Base-by-base conservation (phyloP, 2,329 filamentous ascomycete species). In the Tolypocladium pustulatum region DNA sequence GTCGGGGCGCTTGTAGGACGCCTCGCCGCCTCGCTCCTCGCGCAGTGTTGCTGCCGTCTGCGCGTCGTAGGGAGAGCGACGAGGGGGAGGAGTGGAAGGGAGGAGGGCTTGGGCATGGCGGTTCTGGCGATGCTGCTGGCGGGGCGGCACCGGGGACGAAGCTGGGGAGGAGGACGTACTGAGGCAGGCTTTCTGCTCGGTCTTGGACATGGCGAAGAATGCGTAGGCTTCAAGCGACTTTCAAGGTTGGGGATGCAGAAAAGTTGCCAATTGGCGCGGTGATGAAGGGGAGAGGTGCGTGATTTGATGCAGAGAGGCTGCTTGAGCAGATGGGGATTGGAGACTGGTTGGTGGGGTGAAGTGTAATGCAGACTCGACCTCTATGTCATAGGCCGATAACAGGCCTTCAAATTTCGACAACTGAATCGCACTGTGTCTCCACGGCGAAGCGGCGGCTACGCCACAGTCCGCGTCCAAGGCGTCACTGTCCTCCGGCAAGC, bases 101-200 rank as follows among this genome's bases (percentile, higher is more conserved):
- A 40, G 36, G 36, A 54, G 27, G 46, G 10, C 22, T 51, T 56
- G 55, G 32, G 61, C 46, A 59, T 57, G 52, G 49, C 32, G 46
- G 30, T 30, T 49, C 43, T 32, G 27, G 27, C 59, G 61, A 63
- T 62, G 62, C 61, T 63, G 62, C 62, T 62, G 60, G 60, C 59
- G 62, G 60, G 65, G 61, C 65, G 66, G 62, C 62, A 63, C 57
- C 57, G 58, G 57, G 65, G 65, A 59, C 61, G 63, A 63, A 68
- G 65, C 65, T 61, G 68, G 69, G 64, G 65, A 64, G 66, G 68
- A 68, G 63, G 72, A 82, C 81, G 72, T 82, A 83, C 80, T 84
- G 71, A 84, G 78, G 74, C 81, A 84, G 68, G 81, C 81, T 72
- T 84, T 84, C 58, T 84, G 81, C 63, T 81, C 78, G 68, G 80